phyloP scores from a whole-genome alignment of 768 basidiomycete genomes.

The Phlegmacium glaucopus region DNA sequence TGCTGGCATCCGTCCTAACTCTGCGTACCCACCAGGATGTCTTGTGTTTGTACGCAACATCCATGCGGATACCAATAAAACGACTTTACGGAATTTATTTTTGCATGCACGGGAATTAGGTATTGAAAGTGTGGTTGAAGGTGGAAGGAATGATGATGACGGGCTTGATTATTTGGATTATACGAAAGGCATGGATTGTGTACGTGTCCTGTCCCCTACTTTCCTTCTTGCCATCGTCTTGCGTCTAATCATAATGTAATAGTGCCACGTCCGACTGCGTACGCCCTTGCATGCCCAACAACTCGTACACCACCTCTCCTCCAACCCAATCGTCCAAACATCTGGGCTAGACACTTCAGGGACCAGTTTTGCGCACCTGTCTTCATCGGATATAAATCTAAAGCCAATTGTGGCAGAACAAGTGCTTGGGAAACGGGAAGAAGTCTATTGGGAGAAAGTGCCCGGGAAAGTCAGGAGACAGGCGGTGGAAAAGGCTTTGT shows the following conservation, averaged over 20 bases:
- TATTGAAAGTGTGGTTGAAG: background rate
- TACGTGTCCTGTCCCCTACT: constrained; percentile 31
- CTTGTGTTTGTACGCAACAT: constrained; percentile 65
- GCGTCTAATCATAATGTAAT: background rate
- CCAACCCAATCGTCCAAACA: constrained; percentile 35
- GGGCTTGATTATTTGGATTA: constrained; percentile 52
- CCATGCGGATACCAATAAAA: constrained; percentile 73
- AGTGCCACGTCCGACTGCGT: constrained; percentile 76
- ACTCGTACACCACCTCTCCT: constrained; percentile 44
- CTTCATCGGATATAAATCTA: too few relatives aligned
- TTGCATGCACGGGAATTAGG: constrained; percentile 19
- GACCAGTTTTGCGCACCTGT: constrained; percentile 5
- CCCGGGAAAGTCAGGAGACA: constrained; percentile 66
- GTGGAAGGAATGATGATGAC: background rate
- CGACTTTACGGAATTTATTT: constrained; percentile 60
- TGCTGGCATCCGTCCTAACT: background rate
- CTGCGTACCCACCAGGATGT: constrained; percentile 26
- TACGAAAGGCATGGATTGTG: constrained; percentile 71
- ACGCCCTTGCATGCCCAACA: constrained; percentile 42
- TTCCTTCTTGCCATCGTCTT: background rate
- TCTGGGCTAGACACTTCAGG: constrained; percentile 57
- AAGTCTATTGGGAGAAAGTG: constrained; percentile 77
- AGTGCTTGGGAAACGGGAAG: constrained; percentile 61
- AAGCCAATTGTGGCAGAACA: constrained; percentile 37
- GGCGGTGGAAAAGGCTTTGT: constrained; percentile 51